Base-by-base conservation (phyloP, 345 rosid genomes). In the Salix brachista region DNA sequence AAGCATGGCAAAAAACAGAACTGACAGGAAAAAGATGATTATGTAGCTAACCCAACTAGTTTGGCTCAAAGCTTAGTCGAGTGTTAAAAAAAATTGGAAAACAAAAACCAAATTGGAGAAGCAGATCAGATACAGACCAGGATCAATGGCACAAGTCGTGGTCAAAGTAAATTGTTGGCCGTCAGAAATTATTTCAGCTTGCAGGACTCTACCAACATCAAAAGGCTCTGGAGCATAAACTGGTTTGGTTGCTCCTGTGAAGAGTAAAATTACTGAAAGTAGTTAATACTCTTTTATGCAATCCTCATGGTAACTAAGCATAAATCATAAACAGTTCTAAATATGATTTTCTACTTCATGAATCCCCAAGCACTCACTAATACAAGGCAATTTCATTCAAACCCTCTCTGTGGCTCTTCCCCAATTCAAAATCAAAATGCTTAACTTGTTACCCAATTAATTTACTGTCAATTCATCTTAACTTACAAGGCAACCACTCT, bases 151-250 rank as follows among this genome's bases (percentile, higher is more conserved):
- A 77, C 91, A 90, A 75, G 89, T 81, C 17, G 97, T 93, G 69
- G 87, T 79, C 84, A 93, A 84, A 13, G 88, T 77, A 77, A 89
- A 83, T 62, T 74, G 80, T 70, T 79, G 89, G 67, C 89, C 87
- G 78, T 90, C 89, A 23, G 34, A 83, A 54, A 73, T 48, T 66
- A 92, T 84, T 80, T 96, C 97, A 75, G 87, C 95, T 85, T 89
- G 92, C 79, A 96, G 84, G 70, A 81, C 32, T 77, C 89, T 84
- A 19, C 97, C 96, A 77, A 95, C 99, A 74, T 95, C 98, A 67
- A 83, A 88, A 77, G 99, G 97, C 88, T 95, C 99, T 0, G 95
- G 97, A 75, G 99, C 99, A 79, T 96, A 96, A 70, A 88, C 86
- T 73, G 88, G 76, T 89, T 92, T 96, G n/a, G 90, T 91, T 56